These are phyloP conservation scores for Salix koriyanagi DNA, from an alignment of 345 rosid genomes.

Conservation along the genomic window DNA sequence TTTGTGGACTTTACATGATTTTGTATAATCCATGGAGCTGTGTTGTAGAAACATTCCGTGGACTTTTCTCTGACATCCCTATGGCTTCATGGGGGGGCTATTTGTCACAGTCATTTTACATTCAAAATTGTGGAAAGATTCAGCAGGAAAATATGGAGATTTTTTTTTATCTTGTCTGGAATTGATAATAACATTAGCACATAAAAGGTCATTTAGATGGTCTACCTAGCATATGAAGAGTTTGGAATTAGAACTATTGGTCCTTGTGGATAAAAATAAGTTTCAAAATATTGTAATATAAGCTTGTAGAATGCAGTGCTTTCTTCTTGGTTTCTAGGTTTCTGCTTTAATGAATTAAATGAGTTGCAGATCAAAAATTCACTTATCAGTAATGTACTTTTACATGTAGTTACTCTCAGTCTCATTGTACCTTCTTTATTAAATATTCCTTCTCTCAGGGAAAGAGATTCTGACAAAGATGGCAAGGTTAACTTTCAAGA, in stretches of 20 bases:
- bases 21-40: neutral
- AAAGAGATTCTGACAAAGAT: constrained; percentile 88
- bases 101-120: neutral
- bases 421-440: constrained; percentile 4
- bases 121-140: neutral
- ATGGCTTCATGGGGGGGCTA: neutral
- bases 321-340: neutral
- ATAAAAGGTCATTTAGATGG: neutral
- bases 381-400: neutral
- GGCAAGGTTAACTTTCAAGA: constrained; percentile 78
- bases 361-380: neutral
- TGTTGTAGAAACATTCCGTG: neutral
- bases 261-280: neutral
- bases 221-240: neutral
- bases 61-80: neutral
- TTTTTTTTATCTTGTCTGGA: neutral
- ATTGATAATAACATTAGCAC: neutral
- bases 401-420: neutral
- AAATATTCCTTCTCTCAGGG: constrained; percentile 41
- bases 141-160: neutral
- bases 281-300: neutral
- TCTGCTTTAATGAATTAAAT: neutral
- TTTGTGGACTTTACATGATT: neutral
- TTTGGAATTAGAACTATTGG: neutral
- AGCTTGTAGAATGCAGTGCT: neutral